phyloP scores from a whole-genome alignment of 2,329 filamentous ascomycete species.

The Penicillium nordicum region DNA sequence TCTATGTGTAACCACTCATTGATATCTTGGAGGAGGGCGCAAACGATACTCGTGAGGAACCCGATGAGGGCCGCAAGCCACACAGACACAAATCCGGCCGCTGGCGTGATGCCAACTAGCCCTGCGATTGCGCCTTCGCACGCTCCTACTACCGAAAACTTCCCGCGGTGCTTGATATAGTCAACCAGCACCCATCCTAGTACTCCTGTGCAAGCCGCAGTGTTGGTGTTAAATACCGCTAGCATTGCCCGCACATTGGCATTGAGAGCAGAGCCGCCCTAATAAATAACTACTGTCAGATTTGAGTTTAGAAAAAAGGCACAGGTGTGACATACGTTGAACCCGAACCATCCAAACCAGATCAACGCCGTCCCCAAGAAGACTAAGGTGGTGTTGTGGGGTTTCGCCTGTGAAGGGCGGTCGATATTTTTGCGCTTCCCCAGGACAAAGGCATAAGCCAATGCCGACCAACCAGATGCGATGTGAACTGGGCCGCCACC shows the following conservation, averaged over 20 bases:
- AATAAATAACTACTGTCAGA: background rate
- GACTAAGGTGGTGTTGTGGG: slow-evolving; percentile 71
- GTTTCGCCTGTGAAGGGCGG: slow-evolving; percentile 51
- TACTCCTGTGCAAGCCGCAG: slow-evolving; percentile 53
- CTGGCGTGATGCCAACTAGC: slow-evolving; percentile 59
- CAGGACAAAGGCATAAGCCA: slow-evolving; percentile 71
- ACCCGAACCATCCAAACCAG: slow-evolving; percentile 55
- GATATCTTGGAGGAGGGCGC: slow-evolving; percentile 49
- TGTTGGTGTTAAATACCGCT: slow-evolving; percentile 58
- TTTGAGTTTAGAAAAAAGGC: background rate
- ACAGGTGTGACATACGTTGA: slow-evolving; percentile 44
- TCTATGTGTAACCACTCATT: slow-evolving; percentile 56
- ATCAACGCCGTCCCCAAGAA: slow-evolving; percentile 61
- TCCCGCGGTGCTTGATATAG: slow-evolving; percentile 50
- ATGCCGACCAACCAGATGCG: slow-evolving; percentile 65
- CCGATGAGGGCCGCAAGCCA: slow-evolving; percentile 57
- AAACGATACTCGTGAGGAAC: slow-evolving; percentile 53
- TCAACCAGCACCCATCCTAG: slow-evolving; percentile 55
- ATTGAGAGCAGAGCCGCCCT: slow-evolving; percentile 54
- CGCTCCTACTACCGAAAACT: slow-evolving; percentile 55
- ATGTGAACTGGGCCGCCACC: slow-evolving; percentile 75
- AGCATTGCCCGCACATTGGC: slow-evolving; percentile 53
- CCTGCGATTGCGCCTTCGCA: slow-evolving; percentile 59
- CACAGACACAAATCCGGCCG: slow-evolving; percentile 51
- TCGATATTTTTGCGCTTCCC: slow-evolving; percentile 62